Percentiles rank a stretch among this genome's conserved stretches.
Conservation (phyloP, 1,139 yeast species). For the Magnusiomyces magnusii region DNA sequence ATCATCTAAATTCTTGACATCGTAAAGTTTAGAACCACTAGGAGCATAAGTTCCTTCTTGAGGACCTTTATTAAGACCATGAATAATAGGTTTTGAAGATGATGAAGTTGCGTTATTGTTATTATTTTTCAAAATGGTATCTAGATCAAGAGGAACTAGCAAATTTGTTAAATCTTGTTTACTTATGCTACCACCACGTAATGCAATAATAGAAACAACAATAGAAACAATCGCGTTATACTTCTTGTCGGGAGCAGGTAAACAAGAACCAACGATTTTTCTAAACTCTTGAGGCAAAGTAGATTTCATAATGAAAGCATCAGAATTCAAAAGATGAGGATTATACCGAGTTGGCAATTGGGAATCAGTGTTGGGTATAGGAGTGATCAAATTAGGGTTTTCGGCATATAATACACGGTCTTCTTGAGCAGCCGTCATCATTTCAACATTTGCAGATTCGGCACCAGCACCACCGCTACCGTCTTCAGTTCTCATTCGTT, state of each 20-base stretch:
- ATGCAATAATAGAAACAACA: slow-evolving; percentile 10
- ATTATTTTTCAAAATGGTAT: neutral
- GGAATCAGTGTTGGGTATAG: neutral
- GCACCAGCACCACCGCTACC: no score
- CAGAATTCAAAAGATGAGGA: neutral
- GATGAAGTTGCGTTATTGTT: no score
- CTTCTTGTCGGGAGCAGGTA: slow-evolving; percentile 7
- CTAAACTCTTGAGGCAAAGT: neutral
- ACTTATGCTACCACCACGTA: slow-evolving; percentile 11
- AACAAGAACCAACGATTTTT: neutral
- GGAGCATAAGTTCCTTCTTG: slow-evolving; percentile 9
- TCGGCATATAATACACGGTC: neutral
- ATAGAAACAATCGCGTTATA: slow-evolving; percentile 13
- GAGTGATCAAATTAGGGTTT: neutral
- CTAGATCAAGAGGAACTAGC: slow-evolving; percentile 7
- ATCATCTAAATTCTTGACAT: slow-evolving; percentile 9
- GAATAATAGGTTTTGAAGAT: neutral
- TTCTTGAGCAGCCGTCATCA: neutral
- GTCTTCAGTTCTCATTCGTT: neutral
- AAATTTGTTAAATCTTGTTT: slow-evolving; percentile 9
- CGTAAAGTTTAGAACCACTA: slow-evolving; percentile 6
- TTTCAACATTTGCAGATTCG: neutral
- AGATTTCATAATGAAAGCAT: neutral
- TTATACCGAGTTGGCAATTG: neutral
- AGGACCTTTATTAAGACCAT: neutral